Conservation (phyloP, 1,284 basidiomycete species). For the Meira miltonrushii region DNA sequence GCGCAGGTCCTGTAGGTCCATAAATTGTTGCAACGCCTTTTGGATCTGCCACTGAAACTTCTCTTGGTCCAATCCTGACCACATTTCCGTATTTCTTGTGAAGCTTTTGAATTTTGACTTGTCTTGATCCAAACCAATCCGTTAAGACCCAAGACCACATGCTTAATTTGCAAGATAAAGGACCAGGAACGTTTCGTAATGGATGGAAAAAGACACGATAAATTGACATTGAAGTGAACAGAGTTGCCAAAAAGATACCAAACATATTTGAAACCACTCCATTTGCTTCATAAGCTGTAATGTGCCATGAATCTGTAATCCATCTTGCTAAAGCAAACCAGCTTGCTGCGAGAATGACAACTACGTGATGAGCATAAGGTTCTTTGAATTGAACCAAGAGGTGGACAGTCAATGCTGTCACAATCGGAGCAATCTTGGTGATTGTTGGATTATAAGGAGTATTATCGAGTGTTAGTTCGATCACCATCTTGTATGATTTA, state of each 20-base stretch:
- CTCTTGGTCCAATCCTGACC: constrained; percentile 24
- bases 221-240: constrained; percentile 17
- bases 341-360: not conserved
- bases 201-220: constrained; percentile 26
- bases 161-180: constrained; percentile 15
- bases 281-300: not conserved
- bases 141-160: constrained; percentile 19
- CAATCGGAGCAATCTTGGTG: not conserved
- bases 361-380: constrained; percentile 1
- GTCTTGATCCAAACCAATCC: constrained; percentile 17
- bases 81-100: constrained; percentile 22
- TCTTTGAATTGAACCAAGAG: not conserved
- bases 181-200: constrained; percentile 18
- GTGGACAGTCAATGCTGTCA: not conserved
- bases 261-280: not conserved
- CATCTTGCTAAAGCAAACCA: not conserved
- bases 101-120: constrained; percentile 11
- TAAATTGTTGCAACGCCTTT: constrained; percentile 16
- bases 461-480: not conserved
- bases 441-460: constrained; percentile 2
- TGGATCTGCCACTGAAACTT: constrained; percentile 23
- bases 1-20: constrained; percentile 12
- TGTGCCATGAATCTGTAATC: not conserved
- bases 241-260: not conserved
- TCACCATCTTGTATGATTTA: not conserved